These are phyloP conservation scores for Umbelopsis ramanniana DNA, from an alignment of 192 early-diverging fungal species.

Conservation along the genomic window DNA sequence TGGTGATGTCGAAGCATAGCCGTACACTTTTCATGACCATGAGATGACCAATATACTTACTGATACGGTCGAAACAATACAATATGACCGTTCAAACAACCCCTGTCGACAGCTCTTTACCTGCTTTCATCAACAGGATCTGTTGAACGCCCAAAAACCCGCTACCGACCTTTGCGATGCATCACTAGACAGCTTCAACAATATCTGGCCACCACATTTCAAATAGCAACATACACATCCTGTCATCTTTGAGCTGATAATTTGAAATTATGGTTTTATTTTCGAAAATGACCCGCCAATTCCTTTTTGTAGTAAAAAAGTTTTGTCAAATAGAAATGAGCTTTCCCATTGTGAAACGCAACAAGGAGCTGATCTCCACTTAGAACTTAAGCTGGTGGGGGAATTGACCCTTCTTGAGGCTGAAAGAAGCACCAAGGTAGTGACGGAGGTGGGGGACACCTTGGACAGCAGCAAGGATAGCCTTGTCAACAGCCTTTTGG, in stretches of 20 bases:
- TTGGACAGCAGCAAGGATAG: slow-evolving; percentile 76
- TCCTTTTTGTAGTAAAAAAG: slow-evolving; percentile 20
- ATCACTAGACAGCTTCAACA: too few relatives aligned
- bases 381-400: slow-evolving; percentile 98
- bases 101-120: too few relatives aligned
- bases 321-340: slow-evolving; percentile 24
- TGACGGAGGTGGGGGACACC: slow-evolving; percentile 87
- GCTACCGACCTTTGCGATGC: too few relatives aligned
- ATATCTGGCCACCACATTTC: background rate
- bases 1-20: too few relatives aligned
- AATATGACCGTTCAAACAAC: too few relatives aligned
- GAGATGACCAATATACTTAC: too few relatives aligned
- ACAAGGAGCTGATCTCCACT: slow-evolving; percentile 35
- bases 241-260: background rate
- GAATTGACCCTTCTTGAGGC: slow-evolving; percentile 94
- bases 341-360: slow-evolving; percentile 24
- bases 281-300: slow-evolving; percentile 25
- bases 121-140: too few relatives aligned
- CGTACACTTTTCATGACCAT: too few relatives aligned
- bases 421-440: slow-evolving; percentile 89
- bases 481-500: slow-evolving; percentile 93
- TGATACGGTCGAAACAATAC: too few relatives aligned
- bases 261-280: slow-evolving; percentile 23
- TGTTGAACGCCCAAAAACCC: too few relatives aligned
- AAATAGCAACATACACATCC: background rate